Evolutionary conservation across 176 grass and related monocot species (phyloP), one percentile per base, ranked within the genome.

Genomic region (Aegilops longissima): DNA sequence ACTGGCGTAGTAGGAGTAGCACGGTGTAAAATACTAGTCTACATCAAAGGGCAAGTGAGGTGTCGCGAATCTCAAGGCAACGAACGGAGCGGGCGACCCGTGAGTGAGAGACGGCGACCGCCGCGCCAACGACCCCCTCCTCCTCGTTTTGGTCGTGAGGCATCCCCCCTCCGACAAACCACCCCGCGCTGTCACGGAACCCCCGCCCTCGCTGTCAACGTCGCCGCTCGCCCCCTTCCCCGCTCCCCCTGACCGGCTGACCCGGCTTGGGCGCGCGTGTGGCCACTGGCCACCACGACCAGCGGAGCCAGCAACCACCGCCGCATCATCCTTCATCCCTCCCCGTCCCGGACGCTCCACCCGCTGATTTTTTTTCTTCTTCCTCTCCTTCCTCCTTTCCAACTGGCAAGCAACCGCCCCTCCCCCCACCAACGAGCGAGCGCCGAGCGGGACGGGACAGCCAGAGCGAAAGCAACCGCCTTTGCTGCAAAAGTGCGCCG

Each of bases 31-130:
- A 52, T 38, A 34, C 5, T 4, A 51, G 5, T 54, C 5, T 3
- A 3, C 54, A 21, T 58, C 18, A 1, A 29, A 27, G 9, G 31
- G 11, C 0, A 42, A 29, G 56, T 59, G 18, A 39, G 34, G 21
- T 35, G 13, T 63, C 30, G 25, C 79, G 71, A 42, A 67, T 14
- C 79, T 76, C 61, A 23, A 61, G 18, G 63, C 79, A 29, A 12
- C 31, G 58, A 20, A 12, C 31, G 67, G 66, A 25, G 82, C 73
- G 64, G 49, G 65, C 11, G 44, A 24, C 87, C 82, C 82, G 87
- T 88, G 80, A 83, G 70, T 2, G 16, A 20, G 16, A 20, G 45
- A 13, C 34, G n/a, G 44, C 23, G 4, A 27, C 78, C 6, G 9
- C 42, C 42, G 12, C 6, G 9, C 42, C 42, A 45, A 45, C 49